These are phyloP conservation scores for Cryptosporidium bovis DNA, from an alignment of 169 alveolate species.

Conservation along the genomic window DNA sequence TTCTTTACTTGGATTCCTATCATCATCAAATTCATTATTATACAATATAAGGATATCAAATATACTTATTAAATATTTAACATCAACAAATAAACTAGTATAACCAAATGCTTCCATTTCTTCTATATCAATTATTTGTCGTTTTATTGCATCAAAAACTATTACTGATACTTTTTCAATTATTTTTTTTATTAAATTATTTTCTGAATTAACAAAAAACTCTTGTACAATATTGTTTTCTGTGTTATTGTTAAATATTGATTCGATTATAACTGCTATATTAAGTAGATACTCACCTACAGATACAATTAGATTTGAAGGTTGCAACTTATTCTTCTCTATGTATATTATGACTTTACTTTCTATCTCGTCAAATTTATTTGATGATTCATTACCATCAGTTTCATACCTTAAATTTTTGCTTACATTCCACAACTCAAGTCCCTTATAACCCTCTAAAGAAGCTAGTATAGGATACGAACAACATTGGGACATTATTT, in stretches of 20 bases:
- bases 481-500: constrained; percentile 67
- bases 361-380: not conserved
- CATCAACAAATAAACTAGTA: constrained; percentile 43
- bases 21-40: constrained; percentile 6
- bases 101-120: constrained; percentile 4
- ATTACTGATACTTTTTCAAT: constrained; percentile 29
- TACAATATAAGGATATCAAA: constrained; percentile 51
- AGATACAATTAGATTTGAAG: constrained; percentile 39
- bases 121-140: constrained; percentile 53
- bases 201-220: too few relatives aligned
- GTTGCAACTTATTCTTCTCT: constrained; percentile 21
- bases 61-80: constrained; percentile 10
- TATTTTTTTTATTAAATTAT: constrained; percentile 6
- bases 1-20: not conserved
- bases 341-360: not conserved
- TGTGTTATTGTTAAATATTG: constrained; percentile 12
- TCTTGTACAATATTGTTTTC: constrained; percentile 36
- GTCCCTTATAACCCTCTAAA: constrained; percentile 41
- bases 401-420: not conserved
- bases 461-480: constrained; percentile 56
- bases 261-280: constrained; percentile 50
- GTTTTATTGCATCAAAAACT: constrained; percentile 37
- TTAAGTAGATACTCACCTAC: constrained; percentile 56
- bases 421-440: constrained; percentile 1
- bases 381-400: not conserved